Conservation (phyloP, 169 alveolate genomes). For the Cytauxzoon felis region DNA sequence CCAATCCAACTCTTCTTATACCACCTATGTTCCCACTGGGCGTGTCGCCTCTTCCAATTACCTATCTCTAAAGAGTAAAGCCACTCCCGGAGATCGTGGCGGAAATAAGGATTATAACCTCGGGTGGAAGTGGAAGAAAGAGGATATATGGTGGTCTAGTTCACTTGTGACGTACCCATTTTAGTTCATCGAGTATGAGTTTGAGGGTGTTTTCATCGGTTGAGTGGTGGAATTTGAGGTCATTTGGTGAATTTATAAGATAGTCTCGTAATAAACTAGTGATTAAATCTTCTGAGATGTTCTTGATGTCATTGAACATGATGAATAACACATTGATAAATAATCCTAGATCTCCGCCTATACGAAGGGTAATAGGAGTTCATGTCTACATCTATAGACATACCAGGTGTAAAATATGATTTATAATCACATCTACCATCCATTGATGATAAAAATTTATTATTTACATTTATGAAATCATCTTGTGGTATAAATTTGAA, state of each 20-base stretch:
- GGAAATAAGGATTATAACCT: too few relatives aligned
- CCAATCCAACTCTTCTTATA: too few relatives aligned
- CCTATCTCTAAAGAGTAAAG: too few relatives aligned
- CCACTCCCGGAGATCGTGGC: too few relatives aligned
- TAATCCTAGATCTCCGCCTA: constrained; percentile 63
- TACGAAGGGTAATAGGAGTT: background rate
- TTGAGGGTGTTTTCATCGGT: constrained; percentile 41
- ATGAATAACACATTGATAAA: constrained; percentile 29
- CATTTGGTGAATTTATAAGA: constrained; percentile 12
- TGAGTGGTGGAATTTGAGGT: constrained; percentile 33
- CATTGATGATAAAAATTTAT: constrained; percentile 42
- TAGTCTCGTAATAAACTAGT: constrained; percentile 29
- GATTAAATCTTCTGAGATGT: constrained; percentile 14
- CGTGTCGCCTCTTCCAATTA: too few relatives aligned
- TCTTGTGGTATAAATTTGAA: constrained; percentile 43
- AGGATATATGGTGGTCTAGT: too few relatives aligned
- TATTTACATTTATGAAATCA: constrained; percentile 26
- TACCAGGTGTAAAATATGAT: constrained; percentile 57
- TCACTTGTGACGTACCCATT: constrained; percentile 59
- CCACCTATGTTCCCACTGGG: too few relatives aligned
- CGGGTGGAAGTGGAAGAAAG: too few relatives aligned
- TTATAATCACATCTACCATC: constrained; percentile 33
- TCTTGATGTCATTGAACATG: constrained; percentile 5
- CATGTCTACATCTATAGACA: background rate
- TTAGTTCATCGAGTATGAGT: constrained; percentile 12